Evolutionary conservation across 73 alveolate species (phyloP).

Genomic region (Symbiodinium natans): DNA sequence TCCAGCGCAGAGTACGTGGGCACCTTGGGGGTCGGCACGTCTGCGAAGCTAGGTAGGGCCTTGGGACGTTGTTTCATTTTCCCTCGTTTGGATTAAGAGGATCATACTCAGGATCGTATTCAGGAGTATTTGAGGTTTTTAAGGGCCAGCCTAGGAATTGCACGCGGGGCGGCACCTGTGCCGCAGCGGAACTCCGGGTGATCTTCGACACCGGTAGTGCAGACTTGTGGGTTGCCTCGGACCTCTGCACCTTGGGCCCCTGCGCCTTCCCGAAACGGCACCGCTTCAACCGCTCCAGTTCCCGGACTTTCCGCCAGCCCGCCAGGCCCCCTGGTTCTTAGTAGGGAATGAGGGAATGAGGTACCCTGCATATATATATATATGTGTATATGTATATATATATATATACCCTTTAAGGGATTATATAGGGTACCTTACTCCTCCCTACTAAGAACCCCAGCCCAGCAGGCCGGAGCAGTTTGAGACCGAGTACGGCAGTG

Average conservation of each 20-base stretch:
- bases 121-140: neutral
- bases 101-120: too few relatives aligned
- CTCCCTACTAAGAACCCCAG: neutral
- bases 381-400: neutral
- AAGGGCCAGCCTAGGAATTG: too few relatives aligned
- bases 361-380: too few relatives aligned
- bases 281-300: constrained; percentile 74
- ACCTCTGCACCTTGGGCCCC: constrained; percentile 51
- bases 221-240: constrained; percentile 52
- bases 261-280: constrained; percentile 34
- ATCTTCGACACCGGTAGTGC: constrained; percentile 80
- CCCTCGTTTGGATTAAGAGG: too few relatives aligned
- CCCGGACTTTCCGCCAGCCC: constrained; percentile 31
- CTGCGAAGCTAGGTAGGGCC: too few relatives aligned
- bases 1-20: constrained; percentile 81
- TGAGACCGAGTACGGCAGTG: constrained; percentile 49
- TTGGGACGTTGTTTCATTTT: too few relatives aligned
- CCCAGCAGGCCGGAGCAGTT: neutral
- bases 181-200: constrained; percentile 47
- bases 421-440: too few relatives aligned
- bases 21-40: constrained; percentile 56
- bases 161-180: too few relatives aligned
- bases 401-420: too few relatives aligned
- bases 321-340: neutral
- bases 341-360: too few relatives aligned